Evolutionary conservation across 2,329 filamentous ascomycete species (phyloP), one percentile per base, ranked within the genome.

Genomic region (Triangularia setosa): DNA sequence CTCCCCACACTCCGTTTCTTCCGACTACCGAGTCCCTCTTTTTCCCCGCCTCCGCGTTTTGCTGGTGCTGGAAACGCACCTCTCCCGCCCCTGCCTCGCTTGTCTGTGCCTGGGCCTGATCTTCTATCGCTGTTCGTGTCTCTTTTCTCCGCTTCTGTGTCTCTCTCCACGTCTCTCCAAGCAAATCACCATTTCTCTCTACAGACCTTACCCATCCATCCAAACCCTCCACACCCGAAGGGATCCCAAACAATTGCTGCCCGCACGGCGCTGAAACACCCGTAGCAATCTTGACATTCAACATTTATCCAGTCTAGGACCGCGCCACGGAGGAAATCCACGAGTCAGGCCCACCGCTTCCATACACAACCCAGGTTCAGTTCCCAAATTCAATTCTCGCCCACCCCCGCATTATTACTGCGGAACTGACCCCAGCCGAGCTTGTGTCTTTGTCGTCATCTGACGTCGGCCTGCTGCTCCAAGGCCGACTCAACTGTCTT

Each of bases 1-100:
- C n/a, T 62, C 40, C 58, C 58, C 35, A 44, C 63, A 58, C 63
- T 60, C 65, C 35, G 40, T 35, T 59, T 58, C 58, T 65, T 56
- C 63, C 64, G 64, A 64, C 59, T 69, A 62, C 68, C 67, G 65
- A 67, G 61, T 65, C 55, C 64, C 58, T 64, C 64, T 58, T 68
- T 69, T 68, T 68, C 62, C 65, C 64, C 66, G 64, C 65, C 65
- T 71, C 69, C 68, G 67, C 67, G 55, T 68, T 68, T 35, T 25
- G n/a, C 48, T 24, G 24, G 40, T 23, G 33, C 57, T 40, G 64
- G 60, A 55, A 55, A 44, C 54, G 35, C 65, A 67, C 56, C 55
- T 28, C 23, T 25, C 58, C 21, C 21, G 35, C 54, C 33, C 56
- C 52, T 66, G 58, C 33, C 59, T 63, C 61, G 64, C 63, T 67